phyloP scores from a whole-genome alignment of 192 early-diverging fungal species.

The Backusella psychrophila region DNA sequence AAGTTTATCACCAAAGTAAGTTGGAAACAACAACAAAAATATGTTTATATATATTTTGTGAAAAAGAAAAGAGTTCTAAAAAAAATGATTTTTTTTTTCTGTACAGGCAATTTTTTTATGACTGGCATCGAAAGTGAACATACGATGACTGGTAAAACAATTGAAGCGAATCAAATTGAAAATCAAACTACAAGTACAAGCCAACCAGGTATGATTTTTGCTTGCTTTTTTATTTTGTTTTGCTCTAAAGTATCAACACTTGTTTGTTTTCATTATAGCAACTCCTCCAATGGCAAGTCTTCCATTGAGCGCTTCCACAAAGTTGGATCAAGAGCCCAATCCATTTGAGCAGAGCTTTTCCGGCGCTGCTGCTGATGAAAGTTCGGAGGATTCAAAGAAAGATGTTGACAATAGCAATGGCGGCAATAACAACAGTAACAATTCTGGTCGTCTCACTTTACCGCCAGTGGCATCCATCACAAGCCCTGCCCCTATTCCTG shows the following conservation, averaged over 20 bases:
- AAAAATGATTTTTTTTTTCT: not conserved
- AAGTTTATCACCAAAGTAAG: not conserved
- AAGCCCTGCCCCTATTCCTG: slow-evolving; percentile 42
- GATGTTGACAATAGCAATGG: not conserved
- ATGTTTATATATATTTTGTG: not conserved
- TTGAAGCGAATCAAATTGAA: slow-evolving; percentile 9
- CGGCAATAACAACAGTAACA: slow-evolving; percentile 4
- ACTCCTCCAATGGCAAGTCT: slow-evolving; percentile 17
- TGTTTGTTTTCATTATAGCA: not conserved
- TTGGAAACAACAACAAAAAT: not conserved
- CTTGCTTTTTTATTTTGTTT: not conserved
- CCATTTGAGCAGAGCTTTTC: slow-evolving; percentile 86
- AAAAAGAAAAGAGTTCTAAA: not conserved
- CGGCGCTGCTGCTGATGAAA: slow-evolving; percentile 31
- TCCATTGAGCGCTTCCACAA: slow-evolving; percentile 35
- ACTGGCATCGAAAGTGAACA: slow-evolving; percentile 12
- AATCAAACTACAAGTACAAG: slow-evolving; percentile 4
- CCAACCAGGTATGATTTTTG: not conserved
- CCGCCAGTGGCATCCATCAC: slow-evolving; percentile 70
- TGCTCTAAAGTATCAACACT: not conserved
- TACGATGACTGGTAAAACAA: not conserved
- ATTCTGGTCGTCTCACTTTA: slow-evolving; percentile 43
- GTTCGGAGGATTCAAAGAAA: slow-evolving; percentile 9
- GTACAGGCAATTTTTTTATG: slow-evolving; percentile 1
- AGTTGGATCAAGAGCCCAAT: slow-evolving; percentile 84